These are phyloP conservation scores for Purpureocillium lavendulum DNA, from an alignment of 2,329 filamentous ascomycete species.

Conservation along the genomic window DNA sequence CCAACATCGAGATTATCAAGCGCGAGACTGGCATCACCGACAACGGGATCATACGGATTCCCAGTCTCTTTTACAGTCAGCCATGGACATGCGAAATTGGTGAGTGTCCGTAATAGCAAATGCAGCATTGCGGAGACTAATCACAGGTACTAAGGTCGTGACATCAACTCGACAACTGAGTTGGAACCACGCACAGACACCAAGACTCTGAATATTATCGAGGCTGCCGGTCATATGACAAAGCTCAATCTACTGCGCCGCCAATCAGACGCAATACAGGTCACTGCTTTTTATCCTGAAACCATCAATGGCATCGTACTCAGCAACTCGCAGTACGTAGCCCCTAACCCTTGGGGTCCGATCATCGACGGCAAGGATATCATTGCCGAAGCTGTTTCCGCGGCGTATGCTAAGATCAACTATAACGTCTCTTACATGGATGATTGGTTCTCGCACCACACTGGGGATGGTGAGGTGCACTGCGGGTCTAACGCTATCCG, in stretches of 20 bases:
- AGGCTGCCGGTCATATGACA: too few species aligned
- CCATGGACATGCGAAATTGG: too few species aligned
- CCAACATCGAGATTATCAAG: slow-evolving; percentile 12
- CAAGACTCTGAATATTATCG: too few species aligned
- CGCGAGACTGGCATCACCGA: slow-evolving; percentile 12
- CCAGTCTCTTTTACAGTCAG: too few species aligned
- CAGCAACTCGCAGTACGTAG: slow-evolving; percentile 6
- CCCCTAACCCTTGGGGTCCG: slow-evolving; percentile 17
- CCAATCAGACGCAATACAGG: too few species aligned
- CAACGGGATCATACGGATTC: slow-evolving; percentile 13
- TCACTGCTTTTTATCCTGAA: slow-evolving; percentile 12
- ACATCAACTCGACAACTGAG: too few species aligned
- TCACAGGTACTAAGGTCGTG: too few species aligned
- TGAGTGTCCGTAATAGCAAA: too few species aligned
- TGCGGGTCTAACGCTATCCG: slow-evolving; percentile 12
- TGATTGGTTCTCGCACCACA: slow-evolving; percentile 19
- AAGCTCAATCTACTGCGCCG: too few species aligned
- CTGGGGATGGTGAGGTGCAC: slow-evolving; percentile 17
- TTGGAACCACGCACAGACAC: too few species aligned
- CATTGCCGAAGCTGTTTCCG: slow-evolving; percentile 9
- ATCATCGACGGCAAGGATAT: slow-evolving; percentile 17
- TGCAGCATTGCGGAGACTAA: too few species aligned
- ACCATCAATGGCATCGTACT: slow-evolving; percentile 15
- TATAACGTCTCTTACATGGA: slow-evolving; percentile 16
- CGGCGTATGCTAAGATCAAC: slow-evolving; percentile 13